Percentiles rank a stretch among this genome's conserved stretches.
Conservation (phyloP, 305 asterid species). For the Caryopteris hybrid region DNA sequence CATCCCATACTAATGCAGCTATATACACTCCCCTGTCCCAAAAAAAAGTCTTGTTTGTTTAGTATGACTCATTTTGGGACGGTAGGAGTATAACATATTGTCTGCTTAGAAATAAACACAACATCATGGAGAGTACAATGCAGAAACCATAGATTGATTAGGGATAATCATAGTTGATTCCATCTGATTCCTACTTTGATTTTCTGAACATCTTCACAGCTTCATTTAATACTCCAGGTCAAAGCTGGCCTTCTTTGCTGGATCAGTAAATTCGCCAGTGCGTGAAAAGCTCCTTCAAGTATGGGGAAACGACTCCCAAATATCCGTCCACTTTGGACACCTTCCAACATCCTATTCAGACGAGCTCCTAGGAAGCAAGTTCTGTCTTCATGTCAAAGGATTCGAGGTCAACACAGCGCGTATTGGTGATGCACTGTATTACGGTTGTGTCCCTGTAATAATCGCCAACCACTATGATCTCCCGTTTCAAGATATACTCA, state of each 20-base stretch:
- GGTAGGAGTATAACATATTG: too few relatives aligned
- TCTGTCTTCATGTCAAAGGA: slow-evolving; percentile 93
- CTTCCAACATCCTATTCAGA: slow-evolving; percentile 53
- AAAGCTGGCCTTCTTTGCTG: slow-evolving; percentile 78
- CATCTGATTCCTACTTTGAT: neutral
- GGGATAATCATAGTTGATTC: neutral
- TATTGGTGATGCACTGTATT: slow-evolving; percentile 67
- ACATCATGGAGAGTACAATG: too few relatives aligned
- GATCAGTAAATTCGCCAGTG: slow-evolving; percentile 78
- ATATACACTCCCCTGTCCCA: too few relatives aligned
- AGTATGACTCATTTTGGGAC: too few relatives aligned
- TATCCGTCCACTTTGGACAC: slow-evolving; percentile 54
- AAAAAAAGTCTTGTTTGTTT: too few relatives aligned
- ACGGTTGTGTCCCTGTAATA: slow-evolving; percentile 85
- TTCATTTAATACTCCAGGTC: slow-evolving; percentile 39
- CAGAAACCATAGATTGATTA: too few relatives aligned
- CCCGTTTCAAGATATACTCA: slow-evolving; percentile 71
- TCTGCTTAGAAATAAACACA: too few relatives aligned
- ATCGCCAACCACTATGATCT: slow-evolving; percentile 90
- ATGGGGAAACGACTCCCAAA: slow-evolving; percentile 67
- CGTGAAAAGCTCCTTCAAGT: slow-evolving; percentile 76
- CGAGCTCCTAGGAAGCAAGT: slow-evolving; percentile 64
- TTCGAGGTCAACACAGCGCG: slow-evolving; percentile 95
- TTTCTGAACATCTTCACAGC: neutral
- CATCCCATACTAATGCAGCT: too few relatives aligned